Percentiles rank a stretch among this genome's conserved stretches.
phyloP scores from a whole-genome alignment of 1,284 basidiomycete genomes.

The Gomphus bonarii region DNA sequence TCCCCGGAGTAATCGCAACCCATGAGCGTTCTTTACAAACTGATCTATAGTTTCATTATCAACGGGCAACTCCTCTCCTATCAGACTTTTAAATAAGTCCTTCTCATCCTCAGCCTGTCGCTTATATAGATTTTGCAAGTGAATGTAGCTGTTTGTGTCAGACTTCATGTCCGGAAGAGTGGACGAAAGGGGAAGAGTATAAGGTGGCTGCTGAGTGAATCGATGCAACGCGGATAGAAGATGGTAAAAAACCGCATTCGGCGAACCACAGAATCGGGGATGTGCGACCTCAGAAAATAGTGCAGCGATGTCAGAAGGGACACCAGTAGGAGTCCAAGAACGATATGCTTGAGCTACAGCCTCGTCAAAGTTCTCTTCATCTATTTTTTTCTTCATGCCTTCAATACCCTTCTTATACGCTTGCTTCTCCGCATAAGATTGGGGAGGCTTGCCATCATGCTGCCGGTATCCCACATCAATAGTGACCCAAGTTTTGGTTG shows the following conservation, averaged over 20 bases:
- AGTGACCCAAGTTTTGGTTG: background rate
- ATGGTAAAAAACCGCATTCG: slow-evolving; percentile 66
- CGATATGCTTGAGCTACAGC: slow-evolving; percentile 76
- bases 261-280: slow-evolving; percentile 20
- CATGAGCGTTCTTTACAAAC: slow-evolving; percentile 90
- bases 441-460: slow-evolving; percentile 59
- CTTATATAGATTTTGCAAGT: slow-evolving; percentile 72
- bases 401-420: slow-evolving; percentile 65
- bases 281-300: slow-evolving; percentile 56
- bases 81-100: slow-evolving; percentile 32
- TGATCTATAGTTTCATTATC: slow-evolving; percentile 55
- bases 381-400: slow-evolving; percentile 55
- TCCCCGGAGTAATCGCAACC: slow-evolving; percentile 69
- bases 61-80: slow-evolving; percentile 25
- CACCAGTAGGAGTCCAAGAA: slow-evolving; percentile 42
- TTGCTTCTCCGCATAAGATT: slow-evolving; percentile 58
- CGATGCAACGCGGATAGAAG: slow-evolving; percentile 71
- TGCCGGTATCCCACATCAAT: slow-evolving; percentile 18
- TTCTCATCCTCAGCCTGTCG: slow-evolving; percentile 63
- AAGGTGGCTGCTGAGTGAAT: slow-evolving; percentile 36
- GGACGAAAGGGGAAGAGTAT: slow-evolving; percentile 49
- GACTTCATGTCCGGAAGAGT: slow-evolving; percentile 96
- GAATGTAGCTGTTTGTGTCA: slow-evolving; percentile 74
- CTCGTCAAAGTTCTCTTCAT: slow-evolving; percentile 97
- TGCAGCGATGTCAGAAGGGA: slow-evolving; percentile 56